Conservation (phyloP, 208 protist genomes). For the Acanthamoeba culbertsoni region DNA sequence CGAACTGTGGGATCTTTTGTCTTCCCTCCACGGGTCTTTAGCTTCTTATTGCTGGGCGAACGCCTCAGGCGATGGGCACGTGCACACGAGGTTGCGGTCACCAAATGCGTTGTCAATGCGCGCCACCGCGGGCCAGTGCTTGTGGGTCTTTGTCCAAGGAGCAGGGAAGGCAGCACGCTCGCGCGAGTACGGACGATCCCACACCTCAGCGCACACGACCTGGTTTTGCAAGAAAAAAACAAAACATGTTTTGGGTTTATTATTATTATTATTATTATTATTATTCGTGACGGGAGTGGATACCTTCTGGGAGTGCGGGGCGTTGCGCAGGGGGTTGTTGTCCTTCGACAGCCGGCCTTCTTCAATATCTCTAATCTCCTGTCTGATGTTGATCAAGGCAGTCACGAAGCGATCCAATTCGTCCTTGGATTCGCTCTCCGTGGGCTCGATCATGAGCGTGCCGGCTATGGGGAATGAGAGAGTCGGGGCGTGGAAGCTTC, state of each 20-base stretch:
- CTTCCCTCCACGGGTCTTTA: too few relatives aligned
- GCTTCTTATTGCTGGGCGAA: too few relatives aligned
- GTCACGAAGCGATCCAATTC: constrained; percentile 96
- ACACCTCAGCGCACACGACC: constrained; percentile 86
- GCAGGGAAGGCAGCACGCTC: constrained; percentile 93
- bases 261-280: not conserved
- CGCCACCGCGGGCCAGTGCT: constrained; percentile 94
- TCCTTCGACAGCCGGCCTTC: constrained; percentile 86
- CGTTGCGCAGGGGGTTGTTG: constrained; percentile 96
- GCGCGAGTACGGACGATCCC: constrained; percentile 92
- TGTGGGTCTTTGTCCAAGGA: constrained; percentile 84
- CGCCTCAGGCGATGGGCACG: too few relatives aligned
- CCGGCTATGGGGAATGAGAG: constrained; percentile 91
- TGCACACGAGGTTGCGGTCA: constrained; percentile 94
- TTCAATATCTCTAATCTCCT: constrained; percentile 95
- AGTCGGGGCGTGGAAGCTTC: constrained; percentile 95
- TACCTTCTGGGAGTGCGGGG: constrained; percentile 93
- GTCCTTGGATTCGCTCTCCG: constrained; percentile 95
- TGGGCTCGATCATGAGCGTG: constrained; percentile 98
- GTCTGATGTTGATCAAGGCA: constrained; percentile 94
- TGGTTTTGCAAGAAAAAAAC: too few relatives aligned
- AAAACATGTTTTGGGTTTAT: too few relatives aligned
- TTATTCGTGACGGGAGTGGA: too few relatives aligned
- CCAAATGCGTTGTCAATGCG: constrained; percentile 96
- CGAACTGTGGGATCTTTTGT: too few relatives aligned